Conservation (phyloP, 805 yeast species). For the Pichia californica region DNA sequence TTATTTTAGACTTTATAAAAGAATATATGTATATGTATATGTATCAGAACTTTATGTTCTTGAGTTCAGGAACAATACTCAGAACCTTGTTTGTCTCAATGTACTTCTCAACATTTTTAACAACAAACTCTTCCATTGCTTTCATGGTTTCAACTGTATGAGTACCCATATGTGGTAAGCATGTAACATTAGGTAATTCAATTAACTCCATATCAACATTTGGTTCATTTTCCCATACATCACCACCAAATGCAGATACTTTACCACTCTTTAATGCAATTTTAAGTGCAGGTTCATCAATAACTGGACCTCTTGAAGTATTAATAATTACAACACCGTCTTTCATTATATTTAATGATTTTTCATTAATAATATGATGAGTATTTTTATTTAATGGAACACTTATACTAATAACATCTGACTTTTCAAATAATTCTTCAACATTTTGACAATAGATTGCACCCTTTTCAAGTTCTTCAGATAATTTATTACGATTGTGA, state of each 20-base stretch:
- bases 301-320: constrained; percentile 85
- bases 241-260: constrained; percentile 62
- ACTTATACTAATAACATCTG: constrained; percentile 70
- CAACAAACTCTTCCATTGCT: constrained; percentile 76
- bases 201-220: constrained; percentile 56
- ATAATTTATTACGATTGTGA: constrained; percentile 58
- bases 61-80: constrained; percentile 77
- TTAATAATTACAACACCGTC: constrained; percentile 72
- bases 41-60: constrained; percentile 14
- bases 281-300: constrained; percentile 57
- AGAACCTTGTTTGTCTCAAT: constrained; percentile 62
- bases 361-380: constrained; percentile 58
- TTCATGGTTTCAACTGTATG: constrained; percentile 65
- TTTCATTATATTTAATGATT: constrained; percentile 62
- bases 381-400: constrained; percentile 74
- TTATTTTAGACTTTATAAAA: too few species aligned
- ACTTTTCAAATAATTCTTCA: constrained; percentile 56
- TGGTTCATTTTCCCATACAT: constrained; percentile 75
- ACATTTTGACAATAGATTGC: constrained; percentile 59
- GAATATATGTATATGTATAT: too few species aligned
- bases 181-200: constrained; percentile 59
- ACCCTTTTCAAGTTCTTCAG: constrained; percentile 57
- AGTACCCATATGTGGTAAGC: constrained; percentile 89
- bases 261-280: constrained; percentile 55
- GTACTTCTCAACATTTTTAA: constrained; percentile 56